Base-by-base conservation (phyloP, 305 asterid genomes). In the Euphrasia arctica region DNA sequence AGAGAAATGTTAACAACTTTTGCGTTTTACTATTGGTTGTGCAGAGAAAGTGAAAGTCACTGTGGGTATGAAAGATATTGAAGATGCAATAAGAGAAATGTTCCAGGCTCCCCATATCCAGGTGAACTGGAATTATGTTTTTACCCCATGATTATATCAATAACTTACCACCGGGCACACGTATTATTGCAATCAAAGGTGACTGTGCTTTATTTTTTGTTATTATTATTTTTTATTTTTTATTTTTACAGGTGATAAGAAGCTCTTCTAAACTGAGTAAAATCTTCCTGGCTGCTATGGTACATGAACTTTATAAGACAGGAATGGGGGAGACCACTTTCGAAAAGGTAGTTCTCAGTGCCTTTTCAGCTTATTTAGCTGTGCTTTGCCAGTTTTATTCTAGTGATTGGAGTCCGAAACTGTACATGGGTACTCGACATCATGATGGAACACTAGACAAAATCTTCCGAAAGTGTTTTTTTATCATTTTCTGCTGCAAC, bases 31-130 rank as follows among this genome's bases (percentile, higher is more conserved):
- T 55, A 25, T 32, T 60, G 60, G 73, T 72, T 94, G 58, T 31
- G 45, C 45, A 39, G 45, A 39, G 45, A 39, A 39, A 88, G 96
- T 85, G 60, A 88, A 80, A 65, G 54, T 68, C 54, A 72, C 78
- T 6, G 93, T 89, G 47, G 95, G 92, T 39, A 79, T 90, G 89
- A 63, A 74, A 45, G 95, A 93, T 66, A 82, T 93, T 65, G 99
- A 90, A 63, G 78, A 92, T 63, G 95, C 97, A 59, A 90, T 88
- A 71, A 86, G 85, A 75, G 99, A 93, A 79, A 93, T 93, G 97
- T 88, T 90, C 74, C 97, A 93, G 82, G 97, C 99, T 74, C 95
- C 99, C 78, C 99, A 88, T 73, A 86, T 93, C 72, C 97, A 88
- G 79, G 97, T 90, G 72, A 68, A 95, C 79, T 58, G 56, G 55